Conservation (phyloP, 306 rosid genomes). For the Canavalia gladiata region DNA sequence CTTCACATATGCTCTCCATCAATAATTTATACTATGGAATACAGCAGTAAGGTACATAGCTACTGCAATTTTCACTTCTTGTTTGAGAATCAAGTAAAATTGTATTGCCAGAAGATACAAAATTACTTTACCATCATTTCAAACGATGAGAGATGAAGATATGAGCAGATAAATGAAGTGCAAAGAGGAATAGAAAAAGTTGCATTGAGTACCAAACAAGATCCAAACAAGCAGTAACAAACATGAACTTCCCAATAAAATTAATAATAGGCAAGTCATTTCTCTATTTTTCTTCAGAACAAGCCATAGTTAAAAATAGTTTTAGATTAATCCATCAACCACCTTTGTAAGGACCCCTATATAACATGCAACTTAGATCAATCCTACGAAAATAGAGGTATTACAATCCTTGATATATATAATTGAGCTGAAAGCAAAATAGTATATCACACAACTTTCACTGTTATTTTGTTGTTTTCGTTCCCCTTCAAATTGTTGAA, state of each 20-base stretch:
- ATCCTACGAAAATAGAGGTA: too few species aligned
- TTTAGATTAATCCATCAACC: too few species aligned
- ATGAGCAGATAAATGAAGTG: background rate
- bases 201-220: conserved; percentile 1
- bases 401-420: too few species aligned
- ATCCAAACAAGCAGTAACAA: background rate
- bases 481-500: too few species aligned
- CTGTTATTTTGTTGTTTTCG: too few species aligned
- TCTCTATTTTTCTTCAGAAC: too few species aligned
- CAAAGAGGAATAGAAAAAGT: background rate
- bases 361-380: too few species aligned
- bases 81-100: background rate
- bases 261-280: conserved; percentile 12
- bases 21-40: conserved; percentile 28
- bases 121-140: conserved; percentile 8
- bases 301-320: too few species aligned
- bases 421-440: too few species aligned
- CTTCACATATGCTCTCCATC: conserved; percentile 18
- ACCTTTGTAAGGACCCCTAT: too few species aligned
- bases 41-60: conserved; percentile 18
- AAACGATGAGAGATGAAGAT: conserved; percentile 10
- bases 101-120: conserved; percentile 1
- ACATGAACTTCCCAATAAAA: conserved; percentile 3
- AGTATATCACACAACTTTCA: too few species aligned
- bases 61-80: background rate